phyloP scores from a whole-genome alignment of 331 rosid species.

The Spiraea crenata region DNA sequence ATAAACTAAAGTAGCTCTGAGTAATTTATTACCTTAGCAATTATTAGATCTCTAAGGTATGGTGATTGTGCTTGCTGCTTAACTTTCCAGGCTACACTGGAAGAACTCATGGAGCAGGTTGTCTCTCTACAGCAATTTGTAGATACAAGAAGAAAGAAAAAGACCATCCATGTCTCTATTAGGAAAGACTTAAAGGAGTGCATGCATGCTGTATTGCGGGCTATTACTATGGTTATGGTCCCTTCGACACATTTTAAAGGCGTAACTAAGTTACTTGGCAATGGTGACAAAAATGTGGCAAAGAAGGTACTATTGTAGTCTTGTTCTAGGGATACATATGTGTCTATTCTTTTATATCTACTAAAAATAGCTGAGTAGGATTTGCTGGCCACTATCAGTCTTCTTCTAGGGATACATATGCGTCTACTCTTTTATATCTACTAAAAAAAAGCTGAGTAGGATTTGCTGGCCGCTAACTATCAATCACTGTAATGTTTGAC shows the following conservation, averaged over 20 bases:
- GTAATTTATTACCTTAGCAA: neutral
- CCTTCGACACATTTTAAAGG: constrained; percentile 65
- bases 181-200: constrained; percentile 62
- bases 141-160: constrained; percentile 54
- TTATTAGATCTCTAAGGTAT: neutral
- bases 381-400: neutral
- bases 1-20: neutral
- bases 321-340: neutral
- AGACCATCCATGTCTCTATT: constrained; percentile 38
- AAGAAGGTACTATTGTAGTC: constrained; percentile 56
- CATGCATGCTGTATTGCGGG: constrained; percentile 57
- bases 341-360: neutral
- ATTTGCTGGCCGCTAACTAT: neutral
- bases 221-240: constrained; percentile 43
- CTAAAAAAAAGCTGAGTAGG: neutral
- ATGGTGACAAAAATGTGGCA: constrained; percentile 51
- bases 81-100: constrained; percentile 51
- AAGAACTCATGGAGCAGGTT: constrained; percentile 68
- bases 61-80: constrained; percentile 11
- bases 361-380: neutral
- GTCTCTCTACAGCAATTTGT: constrained; percentile 57
- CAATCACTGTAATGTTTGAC: neutral
- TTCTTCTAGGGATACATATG: too few species aligned
- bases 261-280: constrained; percentile 61
- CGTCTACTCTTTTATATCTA: neutral